These are phyloP conservation scores for Rhynchosporium graminicola DNA, from an alignment of 2,329 filamentous ascomycete genomes.

Conservation along the genomic window DNA sequence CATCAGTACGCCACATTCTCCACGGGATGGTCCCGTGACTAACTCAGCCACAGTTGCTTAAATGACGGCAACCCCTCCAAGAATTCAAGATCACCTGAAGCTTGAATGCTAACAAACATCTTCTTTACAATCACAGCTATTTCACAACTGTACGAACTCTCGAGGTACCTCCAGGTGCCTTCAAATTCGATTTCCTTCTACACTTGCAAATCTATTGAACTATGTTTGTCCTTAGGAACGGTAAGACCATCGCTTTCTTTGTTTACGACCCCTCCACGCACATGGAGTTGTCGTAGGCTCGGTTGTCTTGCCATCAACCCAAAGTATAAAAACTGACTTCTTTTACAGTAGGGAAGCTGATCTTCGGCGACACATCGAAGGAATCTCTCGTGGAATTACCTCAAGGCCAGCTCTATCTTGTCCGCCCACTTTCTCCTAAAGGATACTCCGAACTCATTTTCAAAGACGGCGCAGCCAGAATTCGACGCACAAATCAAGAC, in stretches of 20 bases:
- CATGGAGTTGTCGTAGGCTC: constrained; percentile 11
- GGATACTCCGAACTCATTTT: constrained; percentile 99
- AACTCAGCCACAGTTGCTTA: constrained; percentile 13
- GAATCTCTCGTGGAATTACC: constrained; percentile 93
- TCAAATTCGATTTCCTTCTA: neutral
- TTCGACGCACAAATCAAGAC: constrained; percentile 89
- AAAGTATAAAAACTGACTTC: constrained; percentile 24
- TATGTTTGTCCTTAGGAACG: constrained; percentile 50
- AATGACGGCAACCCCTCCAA: constrained; percentile 21
- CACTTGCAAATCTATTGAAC: neutral
- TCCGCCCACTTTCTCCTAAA: constrained; percentile 91
- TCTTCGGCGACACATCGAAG: constrained; percentile 79
- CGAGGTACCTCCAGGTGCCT: constrained; percentile 12
- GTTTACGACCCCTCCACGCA: constrained; percentile 17
- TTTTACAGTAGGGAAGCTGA: constrained; percentile 77
- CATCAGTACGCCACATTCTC: neutral
- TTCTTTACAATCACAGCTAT: neutral
- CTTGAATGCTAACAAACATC: constrained; percentile 3
- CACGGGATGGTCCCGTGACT: constrained; percentile 9
- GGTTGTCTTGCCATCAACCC: constrained; percentile 1
- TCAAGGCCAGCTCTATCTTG: constrained; percentile 95
- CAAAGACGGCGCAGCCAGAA: constrained; percentile 90
- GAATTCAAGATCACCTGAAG: constrained; percentile 11
- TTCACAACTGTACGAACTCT: constrained; percentile 3
- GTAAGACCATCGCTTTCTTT: constrained; percentile 37